phyloP scores from a whole-genome alignment of 2,329 filamentous ascomycete genomes.

The Hymenoscyphus occultus region DNA sequence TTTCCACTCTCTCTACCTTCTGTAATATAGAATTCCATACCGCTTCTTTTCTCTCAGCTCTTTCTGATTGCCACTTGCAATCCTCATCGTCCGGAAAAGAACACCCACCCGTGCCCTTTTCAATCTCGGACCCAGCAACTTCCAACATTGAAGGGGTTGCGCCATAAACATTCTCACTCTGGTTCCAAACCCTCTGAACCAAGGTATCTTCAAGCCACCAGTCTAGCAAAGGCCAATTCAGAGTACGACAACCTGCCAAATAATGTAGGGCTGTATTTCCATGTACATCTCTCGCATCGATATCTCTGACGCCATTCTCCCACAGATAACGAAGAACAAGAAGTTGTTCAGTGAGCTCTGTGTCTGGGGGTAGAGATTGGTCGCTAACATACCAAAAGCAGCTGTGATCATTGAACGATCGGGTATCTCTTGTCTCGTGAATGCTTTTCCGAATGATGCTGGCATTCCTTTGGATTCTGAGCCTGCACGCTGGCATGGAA shows the following conservation, averaged over 20 bases:
- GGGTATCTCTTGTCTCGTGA: slow-evolving; percentile 24
- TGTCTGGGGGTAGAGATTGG: not conserved
- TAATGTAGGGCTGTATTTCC: slow-evolving; percentile 28
- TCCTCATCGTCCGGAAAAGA: slow-evolving; percentile 11
- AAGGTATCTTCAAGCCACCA: slow-evolving; percentile 14
- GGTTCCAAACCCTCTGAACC: slow-evolving; percentile 7
- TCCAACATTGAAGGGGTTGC: slow-evolving; percentile 14
- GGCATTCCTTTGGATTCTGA: slow-evolving; percentile 18
- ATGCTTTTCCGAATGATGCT: slow-evolving; percentile 19
- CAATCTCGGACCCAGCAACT: slow-evolving; percentile 1
- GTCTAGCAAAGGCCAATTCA: slow-evolving; percentile 19
- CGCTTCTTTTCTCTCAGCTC: slow-evolving; percentile 15
- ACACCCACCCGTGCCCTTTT: not conserved
- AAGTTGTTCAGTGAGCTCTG: slow-evolving; percentile 9
- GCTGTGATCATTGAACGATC: slow-evolving; percentile 18
- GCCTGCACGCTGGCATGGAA: slow-evolving; percentile 20
- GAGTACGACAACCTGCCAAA: slow-evolving; percentile 16
- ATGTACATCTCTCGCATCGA: slow-evolving; percentile 19
- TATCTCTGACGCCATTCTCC: slow-evolving; percentile 11
- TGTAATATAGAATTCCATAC: slow-evolving; percentile 17
- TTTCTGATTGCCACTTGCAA: slow-evolving; percentile 8
- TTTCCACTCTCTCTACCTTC: not conserved
- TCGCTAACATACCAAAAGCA: not conserved
- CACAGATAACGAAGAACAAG: slow-evolving; percentile 19
- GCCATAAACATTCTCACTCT: slow-evolving; percentile 14